phyloP scores from a whole-genome alignment of 805 yeast genomes.

The Jamesozyma jinghongensis region DNA sequence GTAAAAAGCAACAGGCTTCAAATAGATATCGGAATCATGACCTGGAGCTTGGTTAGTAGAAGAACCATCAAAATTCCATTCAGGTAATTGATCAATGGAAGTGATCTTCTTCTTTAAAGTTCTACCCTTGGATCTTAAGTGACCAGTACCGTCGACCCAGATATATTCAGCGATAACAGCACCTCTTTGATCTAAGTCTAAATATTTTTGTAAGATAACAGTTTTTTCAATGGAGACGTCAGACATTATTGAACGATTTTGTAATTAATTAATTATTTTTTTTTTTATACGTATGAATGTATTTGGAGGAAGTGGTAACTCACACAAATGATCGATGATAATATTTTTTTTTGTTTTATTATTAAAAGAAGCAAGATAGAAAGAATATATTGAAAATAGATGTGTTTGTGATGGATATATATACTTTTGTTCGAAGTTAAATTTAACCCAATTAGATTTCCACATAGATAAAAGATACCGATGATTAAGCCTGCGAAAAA shows the following conservation, averaged over 20 bases:
- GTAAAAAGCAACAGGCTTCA: conserved; percentile 92
- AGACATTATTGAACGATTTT: conserved; percentile 8
- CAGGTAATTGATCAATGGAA: conserved; percentile 81
- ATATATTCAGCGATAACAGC: conserved; percentile 89
- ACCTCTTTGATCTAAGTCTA: conserved; percentile 78
- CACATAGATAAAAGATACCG: too few species aligned
- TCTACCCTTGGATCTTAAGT: conserved; percentile 88
- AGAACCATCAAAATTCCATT: conserved; percentile 99
- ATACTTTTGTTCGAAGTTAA: too few species aligned
- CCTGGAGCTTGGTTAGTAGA: conserved; percentile 99
- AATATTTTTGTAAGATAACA: conserved; percentile 71
- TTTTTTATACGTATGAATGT: background rate
- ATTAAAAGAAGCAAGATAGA: background rate
- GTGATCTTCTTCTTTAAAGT: conserved; percentile 64
- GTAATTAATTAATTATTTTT: background rate
- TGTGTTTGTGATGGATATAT: too few species aligned
- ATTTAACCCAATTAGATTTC: too few species aligned
- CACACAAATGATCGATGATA: background rate
- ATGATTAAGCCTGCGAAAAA: too few species aligned
- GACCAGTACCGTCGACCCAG: conserved; percentile 93
- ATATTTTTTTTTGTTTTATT: background rate
- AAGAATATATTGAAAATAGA: too few species aligned
- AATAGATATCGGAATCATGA: conserved; percentile 86
- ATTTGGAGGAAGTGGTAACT: too few species aligned
- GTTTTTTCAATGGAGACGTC: conserved; percentile 45